These are phyloP conservation scores for Russula compacta DNA, from an alignment of 768 basidiomycete genomes.

Conservation along the genomic window DNA sequence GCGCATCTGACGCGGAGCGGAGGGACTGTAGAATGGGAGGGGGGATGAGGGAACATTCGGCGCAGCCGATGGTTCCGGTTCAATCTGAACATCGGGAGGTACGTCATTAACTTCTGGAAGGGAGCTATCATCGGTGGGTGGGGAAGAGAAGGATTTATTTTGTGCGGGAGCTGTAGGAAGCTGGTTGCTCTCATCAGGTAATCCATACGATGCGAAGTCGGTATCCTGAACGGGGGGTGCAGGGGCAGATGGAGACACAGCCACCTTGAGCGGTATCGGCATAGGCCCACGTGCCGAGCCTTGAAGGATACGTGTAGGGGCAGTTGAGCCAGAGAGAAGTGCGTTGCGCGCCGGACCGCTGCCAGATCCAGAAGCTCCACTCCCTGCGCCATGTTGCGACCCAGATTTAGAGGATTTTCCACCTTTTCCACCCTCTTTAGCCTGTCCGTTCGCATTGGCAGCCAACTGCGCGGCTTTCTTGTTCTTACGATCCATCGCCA, in stretches of 20 bases:
- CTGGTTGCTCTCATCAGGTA: constrained; percentile 50
- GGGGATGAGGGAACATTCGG: constrained; percentile 32
- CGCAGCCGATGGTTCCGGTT: constrained; percentile 3
- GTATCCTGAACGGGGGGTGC: constrained; percentile 70
- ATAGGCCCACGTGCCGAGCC: constrained; percentile 49
- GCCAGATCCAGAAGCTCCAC: constrained; percentile 13
- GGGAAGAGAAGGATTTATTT: constrained; percentile 19
- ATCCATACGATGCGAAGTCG: constrained; percentile 61
- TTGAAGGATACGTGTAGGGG: constrained; percentile 47
- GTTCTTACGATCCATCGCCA: constrained; percentile 96
- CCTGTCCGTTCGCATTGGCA: constrained; percentile 29
- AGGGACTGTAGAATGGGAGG: constrained; percentile 43
- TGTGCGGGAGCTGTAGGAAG: constrained; percentile 38
- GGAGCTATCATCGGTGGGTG: constrained; percentile 5
- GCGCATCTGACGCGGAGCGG: constrained; percentile 41
- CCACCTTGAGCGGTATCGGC: constrained; percentile 59
- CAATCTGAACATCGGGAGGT: neutral
- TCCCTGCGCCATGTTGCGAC: constrained; percentile 20
- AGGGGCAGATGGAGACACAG: constrained; percentile 67
- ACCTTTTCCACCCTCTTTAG: constrained; percentile 30
- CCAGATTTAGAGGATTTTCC: constrained; percentile 32
- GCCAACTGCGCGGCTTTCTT: constrained; percentile 82
- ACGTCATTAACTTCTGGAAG: constrained; percentile 7
- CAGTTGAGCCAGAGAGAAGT: constrained; percentile 52
- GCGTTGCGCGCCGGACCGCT: constrained; percentile 24